Percentiles rank a stretch among this genome's conserved stretches.
phyloP scores from a whole-genome alignment of 2,329 filamentous ascomycete species.

The Clarireedia paspali region DNA sequence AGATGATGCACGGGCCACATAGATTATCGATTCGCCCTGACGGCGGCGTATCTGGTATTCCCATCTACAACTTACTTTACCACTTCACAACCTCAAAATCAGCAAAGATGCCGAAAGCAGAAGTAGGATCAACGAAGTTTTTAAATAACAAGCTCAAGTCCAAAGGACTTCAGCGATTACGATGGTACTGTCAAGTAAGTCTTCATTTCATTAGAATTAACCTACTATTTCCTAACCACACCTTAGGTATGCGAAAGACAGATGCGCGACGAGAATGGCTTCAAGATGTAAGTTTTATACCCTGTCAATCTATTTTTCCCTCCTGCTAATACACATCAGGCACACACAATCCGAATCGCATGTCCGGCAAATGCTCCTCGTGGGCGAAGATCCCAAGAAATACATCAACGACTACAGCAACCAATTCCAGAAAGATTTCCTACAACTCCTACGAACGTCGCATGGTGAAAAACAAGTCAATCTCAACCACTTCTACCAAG shows the following conservation, averaged over 20 bases:
- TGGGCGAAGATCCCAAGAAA: conserved; percentile 81
- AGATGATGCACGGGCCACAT: too few species aligned
- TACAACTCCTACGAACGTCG: conserved; percentile 67
- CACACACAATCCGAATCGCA: conserved; percentile 87
- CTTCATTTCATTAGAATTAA: neutral
- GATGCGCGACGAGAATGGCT: conserved; percentile 80
- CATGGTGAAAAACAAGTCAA: conserved; percentile 89
- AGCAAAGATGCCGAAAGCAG: conserved; percentile 77
- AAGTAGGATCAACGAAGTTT: conserved; percentile 85
- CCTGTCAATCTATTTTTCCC: too few species aligned
- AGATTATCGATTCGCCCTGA: too few species aligned
- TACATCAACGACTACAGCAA: conserved; percentile 74
- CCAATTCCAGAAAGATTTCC: conserved; percentile 75
- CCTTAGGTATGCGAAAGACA: conserved; percentile 67
- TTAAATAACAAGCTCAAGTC: conserved; percentile 86
- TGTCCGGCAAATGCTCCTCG: conserved; percentile 79
- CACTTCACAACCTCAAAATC: conserved; percentile 1
- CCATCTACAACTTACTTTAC: neutral
- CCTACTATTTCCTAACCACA: conserved; percentile 7
- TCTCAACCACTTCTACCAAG: conserved; percentile 91
- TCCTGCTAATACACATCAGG: too few species aligned
- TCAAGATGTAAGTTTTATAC: conserved; percentile 51
- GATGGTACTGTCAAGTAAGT: conserved; percentile 76
- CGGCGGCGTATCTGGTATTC: neutral
- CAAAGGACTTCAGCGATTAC: conserved; percentile 67